Conservation (phyloP, 176 grass and related monocot genomes). For the Raddia guianensis region DNA sequence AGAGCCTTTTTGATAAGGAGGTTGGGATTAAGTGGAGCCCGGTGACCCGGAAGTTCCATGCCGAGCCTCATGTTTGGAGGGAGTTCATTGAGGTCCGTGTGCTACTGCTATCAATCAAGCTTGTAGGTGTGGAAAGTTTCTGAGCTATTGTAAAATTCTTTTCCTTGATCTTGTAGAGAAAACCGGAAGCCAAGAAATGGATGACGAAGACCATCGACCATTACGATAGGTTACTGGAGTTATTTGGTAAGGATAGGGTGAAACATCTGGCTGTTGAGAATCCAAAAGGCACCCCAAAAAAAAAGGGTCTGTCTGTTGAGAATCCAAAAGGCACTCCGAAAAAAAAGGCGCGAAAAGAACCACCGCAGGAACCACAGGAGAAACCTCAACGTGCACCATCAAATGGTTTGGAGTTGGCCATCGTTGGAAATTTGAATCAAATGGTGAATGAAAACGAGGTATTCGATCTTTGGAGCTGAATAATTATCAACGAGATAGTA, state of each 20-base stretch:
- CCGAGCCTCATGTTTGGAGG: conserved; percentile 50
- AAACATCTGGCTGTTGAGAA: conserved; percentile 4
- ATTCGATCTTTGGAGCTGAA: conserved; percentile 23
- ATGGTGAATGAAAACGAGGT: conserved; percentile 41
- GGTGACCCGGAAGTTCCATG: conserved; percentile 40
- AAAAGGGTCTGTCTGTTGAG: conserved; percentile 19
- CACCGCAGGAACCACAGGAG: conserved; percentile 44
- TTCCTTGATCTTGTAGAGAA: conserved; percentile 50
- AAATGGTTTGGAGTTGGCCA: conserved; percentile 26
- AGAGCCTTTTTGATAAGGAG: conserved; percentile 41
- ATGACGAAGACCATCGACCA: conserved; percentile 56
- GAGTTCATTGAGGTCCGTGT: conserved; percentile 50
- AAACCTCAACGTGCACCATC: conserved; percentile 25
- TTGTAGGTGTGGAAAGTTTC: neutral
- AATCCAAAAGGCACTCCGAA: conserved; percentile 14
- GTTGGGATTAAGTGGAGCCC: conserved; percentile 39
- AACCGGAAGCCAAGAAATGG: conserved; percentile 62
- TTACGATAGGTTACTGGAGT: conserved; percentile 45
- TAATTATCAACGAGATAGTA: conserved; percentile 22
- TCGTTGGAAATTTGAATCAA: conserved; percentile 14
- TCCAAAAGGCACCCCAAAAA: conserved; percentile 17
- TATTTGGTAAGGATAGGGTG: conserved; percentile 56
- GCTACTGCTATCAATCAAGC: conserved; percentile 14
- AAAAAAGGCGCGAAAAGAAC: conserved; percentile 48
- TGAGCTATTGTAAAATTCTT: neutral